These are phyloP conservation scores for Candida sojae DNA, from an alignment of 1,139 yeast genomes.

Conservation along the genomic window DNA sequence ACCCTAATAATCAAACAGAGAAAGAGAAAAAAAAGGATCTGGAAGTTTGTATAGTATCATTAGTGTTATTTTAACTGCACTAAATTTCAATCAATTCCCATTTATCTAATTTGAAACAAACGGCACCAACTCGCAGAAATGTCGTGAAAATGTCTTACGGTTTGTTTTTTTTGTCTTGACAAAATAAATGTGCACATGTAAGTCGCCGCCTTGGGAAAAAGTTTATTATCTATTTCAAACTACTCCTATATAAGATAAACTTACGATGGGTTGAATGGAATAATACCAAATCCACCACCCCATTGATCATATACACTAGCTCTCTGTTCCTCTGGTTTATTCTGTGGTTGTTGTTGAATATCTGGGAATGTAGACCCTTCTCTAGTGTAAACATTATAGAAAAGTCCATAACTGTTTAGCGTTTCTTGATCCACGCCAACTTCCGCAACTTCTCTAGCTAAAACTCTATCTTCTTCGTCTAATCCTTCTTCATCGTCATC, in stretches of 20 bases:
- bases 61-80: no score
- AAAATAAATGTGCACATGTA: no score
- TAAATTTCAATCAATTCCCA: no score
- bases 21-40: no score
- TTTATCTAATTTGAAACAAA: neutral
- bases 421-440: conserved; percentile 34
- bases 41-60: no score
- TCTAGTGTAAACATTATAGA: conserved; percentile 36
- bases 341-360: conserved; percentile 11
- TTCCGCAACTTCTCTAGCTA: conserved; percentile 23
- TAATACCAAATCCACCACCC: conserved; percentile 30
- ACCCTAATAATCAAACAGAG: no score
- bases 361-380: conserved; percentile 36
- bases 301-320: conserved; percentile 19
- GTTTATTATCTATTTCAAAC: no score
- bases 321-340: conserved; percentile 4
- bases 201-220: no score
- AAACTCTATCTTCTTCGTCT: conserved; percentile 15
- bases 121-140: conserved; percentile 1
- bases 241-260: neutral
- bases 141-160: neutral
- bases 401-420: conserved; percentile 35
- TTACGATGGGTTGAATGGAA: conserved; percentile 40
- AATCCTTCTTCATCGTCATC: conserved; percentile 11
- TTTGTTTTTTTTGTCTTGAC: neutral